Base-by-base conservation (phyloP, 2,329 filamentous ascomycete species). In the Ilyonectria destructans region DNA sequence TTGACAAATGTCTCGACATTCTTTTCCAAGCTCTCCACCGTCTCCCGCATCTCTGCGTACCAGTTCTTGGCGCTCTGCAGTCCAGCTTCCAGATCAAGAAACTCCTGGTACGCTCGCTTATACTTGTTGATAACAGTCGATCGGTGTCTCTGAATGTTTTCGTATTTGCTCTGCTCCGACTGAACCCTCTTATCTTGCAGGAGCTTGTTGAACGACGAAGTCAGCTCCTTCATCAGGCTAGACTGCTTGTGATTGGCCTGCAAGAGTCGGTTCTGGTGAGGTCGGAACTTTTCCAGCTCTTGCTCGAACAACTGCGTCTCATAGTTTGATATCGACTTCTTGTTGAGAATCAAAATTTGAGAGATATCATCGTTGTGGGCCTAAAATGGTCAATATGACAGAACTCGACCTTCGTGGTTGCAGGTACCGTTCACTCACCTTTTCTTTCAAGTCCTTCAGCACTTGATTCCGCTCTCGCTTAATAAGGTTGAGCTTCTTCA, bases 1-100 rank as follows among this genome's bases (percentile, higher is more conserved):
- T 95, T 97, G 72, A 99, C 95, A 82, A 99, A 99, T 0, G 93
- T 93, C 72, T 98, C 96, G 1, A 99, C 96, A 75, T 99, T 99
- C 87, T 97, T 96, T 75, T 95, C 91, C 46, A 98, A 85, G 78
- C 93, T 97, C 72, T 96, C 93, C 0, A 97, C 94, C 1, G 95
- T 98, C 71, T 98, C 95, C 75, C 92, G 93, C 95, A 98, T 99
- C 79, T 98, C 96, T 3, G 89, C 88, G 79, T 99, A 99, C 89
- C 97, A 99, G 61, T 91, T 91, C 82, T 96, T 95, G 7, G 97
- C 96, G 72, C 95, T 92, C 76, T 92, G 89, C 5, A 99, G 85
- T 2, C 96, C 96, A 9, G 95, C 92, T 71, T 93, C 90, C 13
- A 99, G 88, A 75, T 97, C 96, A 67, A 97, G 88, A 80, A 97